A percentile compares a stretch with the other conserved stretches of the same genome.
Evolutionary conservation across 257 asterid species (phyloP).

Genomic region (Salvia miltiorrhiza): DNA sequence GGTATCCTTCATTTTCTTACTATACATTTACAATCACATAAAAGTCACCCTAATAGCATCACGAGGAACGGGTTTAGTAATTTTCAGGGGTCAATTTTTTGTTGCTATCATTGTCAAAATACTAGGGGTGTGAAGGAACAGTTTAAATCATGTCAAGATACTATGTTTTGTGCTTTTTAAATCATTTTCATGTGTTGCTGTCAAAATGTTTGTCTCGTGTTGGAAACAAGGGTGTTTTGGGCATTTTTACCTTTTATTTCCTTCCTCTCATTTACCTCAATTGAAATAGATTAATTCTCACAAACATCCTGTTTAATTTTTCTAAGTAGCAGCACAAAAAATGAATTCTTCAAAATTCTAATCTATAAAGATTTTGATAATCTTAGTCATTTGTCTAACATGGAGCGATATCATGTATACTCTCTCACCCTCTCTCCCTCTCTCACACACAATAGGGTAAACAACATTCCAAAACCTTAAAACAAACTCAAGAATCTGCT

Average conservation of each 20-base stretch:
- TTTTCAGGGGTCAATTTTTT: neutral
- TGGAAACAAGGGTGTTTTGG: neutral
- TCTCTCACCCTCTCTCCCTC: neutral
- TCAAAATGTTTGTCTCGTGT: neutral
- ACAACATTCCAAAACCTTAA: no score
- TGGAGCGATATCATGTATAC: no score
- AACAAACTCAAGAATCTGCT: neutral
- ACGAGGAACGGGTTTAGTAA: neutral
- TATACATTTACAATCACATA: no score
- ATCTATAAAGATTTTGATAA: neutral
- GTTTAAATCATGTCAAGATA: neutral
- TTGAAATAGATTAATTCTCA: neutral
- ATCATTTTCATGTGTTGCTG: slow-evolving; percentile 17
- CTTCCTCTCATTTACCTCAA: slow-evolving; percentile 1
- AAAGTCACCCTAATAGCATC: no score
- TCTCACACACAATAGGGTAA: neutral
- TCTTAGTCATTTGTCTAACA: no score
- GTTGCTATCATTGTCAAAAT: slow-evolving; percentile 6
- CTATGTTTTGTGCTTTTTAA: neutral
- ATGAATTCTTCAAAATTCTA: neutral
- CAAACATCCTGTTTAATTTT: neutral
- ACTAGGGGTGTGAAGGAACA: neutral
- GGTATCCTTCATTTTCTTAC: no score
- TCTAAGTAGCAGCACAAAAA: neutral
- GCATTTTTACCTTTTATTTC: neutral